Base-by-base conservation (phyloP, 2,329 filamentous ascomycete genomes). In the Aspergillus sp. region DNA sequence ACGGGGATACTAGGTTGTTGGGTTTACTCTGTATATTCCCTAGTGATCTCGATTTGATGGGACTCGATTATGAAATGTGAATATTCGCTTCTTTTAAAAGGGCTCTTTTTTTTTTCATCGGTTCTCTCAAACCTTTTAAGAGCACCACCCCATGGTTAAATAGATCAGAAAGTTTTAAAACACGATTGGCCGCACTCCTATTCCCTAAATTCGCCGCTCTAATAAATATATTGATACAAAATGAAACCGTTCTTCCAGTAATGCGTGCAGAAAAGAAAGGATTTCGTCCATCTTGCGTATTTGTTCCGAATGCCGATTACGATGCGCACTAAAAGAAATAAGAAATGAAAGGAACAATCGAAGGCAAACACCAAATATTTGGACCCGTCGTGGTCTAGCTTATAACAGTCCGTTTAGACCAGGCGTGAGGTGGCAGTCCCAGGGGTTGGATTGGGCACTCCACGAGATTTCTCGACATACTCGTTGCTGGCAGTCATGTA, bases 401-500 rank as follows among this genome's bases (percentile, higher is more conserved):
- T 36, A 38, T 22, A 26, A 11, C 15, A 18, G 5, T 8, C 45
- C 13, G 17, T 9, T 62, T 45, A 64, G 22, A 69, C 66, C 43
- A 73, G 61, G 26, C 66, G 68, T 53, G 71, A 71, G 5, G 71
- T 72, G 30, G 68, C 70, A 26, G 71, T 72, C 32, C 67, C 71
- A 18, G 69, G 66, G 22, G 65, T 67, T 17, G 66, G 62, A 32
- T 69, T 68, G 2, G 64, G 60, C 22, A 68, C 66, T 15, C 67
- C 71, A 42, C 66, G 65, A 36, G 67, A 65, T 54, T 72, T 74
- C 50, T 75, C 72, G 30, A 73, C 64, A 51, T 76, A 76, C 48
- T 76, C 72, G 42, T 72, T 72, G 56, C 69, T 75, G 6, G 75
- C 72, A 18, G 68, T 70, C 57, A 77, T 71, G 55, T 81, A 81